Percentiles rank a stretch among this genome's conserved stretches.
Conservation (phyloP, 1,284 basidiomycete genomes). For the Ceratobasidium papillatum region DNA sequence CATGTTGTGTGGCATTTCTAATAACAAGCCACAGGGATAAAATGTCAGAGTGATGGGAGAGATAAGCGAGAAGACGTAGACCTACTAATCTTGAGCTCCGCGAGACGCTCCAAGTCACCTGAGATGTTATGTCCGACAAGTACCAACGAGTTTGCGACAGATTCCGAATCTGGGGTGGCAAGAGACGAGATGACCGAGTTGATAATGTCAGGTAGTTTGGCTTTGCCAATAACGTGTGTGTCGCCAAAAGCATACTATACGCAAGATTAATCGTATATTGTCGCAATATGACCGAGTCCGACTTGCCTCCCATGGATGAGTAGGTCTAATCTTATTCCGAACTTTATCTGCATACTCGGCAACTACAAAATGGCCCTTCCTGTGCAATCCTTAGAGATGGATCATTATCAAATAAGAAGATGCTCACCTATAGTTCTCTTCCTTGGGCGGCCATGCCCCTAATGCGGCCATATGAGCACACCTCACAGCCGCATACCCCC, state of each 20-base stretch:
- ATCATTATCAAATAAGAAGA: not conserved
- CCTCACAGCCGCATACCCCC: conserved; percentile 80
- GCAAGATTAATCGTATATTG: not conserved
- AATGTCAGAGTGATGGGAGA: conserved; percentile 47
- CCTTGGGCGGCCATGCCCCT: conserved; percentile 81
- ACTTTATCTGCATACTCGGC: conserved; percentile 78
- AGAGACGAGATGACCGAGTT: conserved; percentile 77
- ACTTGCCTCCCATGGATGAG: conserved; percentile 73
- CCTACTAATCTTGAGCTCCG: conserved; percentile 78
- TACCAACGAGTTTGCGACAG: conserved; percentile 73
- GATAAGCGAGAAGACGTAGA: conserved; percentile 45
- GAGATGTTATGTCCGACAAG: conserved; percentile 74
- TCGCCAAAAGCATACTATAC: conserved; percentile 80
- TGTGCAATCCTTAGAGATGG: conserved; percentile 2
- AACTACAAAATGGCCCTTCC: conserved; percentile 82
- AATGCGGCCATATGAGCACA: conserved; percentile 78
- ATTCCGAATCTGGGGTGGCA: conserved; percentile 80
- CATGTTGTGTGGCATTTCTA: conserved; percentile 78
- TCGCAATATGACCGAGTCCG: conserved; percentile 42
- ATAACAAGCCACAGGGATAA: conserved; percentile 7
- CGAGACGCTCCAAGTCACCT: conserved; percentile 65
- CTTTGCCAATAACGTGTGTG: conserved; percentile 73
- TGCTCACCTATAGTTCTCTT: conserved; percentile 76
- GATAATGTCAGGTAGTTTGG: conserved; percentile 73
- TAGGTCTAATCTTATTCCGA: conserved; percentile 67